Percentiles rank a stretch among this genome's conserved stretches.
Conservation (phyloP, 1,139 yeast species). For the Scheffersomyces stambukii region DNA sequence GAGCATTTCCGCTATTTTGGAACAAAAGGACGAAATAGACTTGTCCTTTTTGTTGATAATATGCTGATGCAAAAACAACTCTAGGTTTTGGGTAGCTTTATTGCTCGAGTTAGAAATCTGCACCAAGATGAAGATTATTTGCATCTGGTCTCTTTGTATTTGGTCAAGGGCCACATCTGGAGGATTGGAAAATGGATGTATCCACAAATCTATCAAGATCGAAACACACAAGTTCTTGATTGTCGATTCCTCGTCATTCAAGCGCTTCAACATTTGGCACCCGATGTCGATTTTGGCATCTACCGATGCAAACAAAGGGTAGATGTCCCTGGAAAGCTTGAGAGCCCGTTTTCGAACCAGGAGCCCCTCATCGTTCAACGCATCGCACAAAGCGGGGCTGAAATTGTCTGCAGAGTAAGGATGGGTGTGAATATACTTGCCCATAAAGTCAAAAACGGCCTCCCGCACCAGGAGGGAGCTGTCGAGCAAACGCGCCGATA, state of each 20-base stretch:
- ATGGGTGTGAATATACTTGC: slow-evolving; percentile 42
- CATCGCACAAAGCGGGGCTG: slow-evolving; percentile 45
- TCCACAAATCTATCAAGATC: slow-evolving; percentile 44
- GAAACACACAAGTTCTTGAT: slow-evolving; percentile 44
- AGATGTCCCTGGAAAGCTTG: slow-evolving; percentile 48
- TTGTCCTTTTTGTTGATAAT: slow-evolving; percentile 25
- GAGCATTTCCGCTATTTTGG: slow-evolving; percentile 2
- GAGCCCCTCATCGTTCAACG: slow-evolving; percentile 57
- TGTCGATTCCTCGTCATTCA: slow-evolving; percentile 69
- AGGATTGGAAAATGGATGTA: slow-evolving; percentile 12
- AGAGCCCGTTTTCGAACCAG: slow-evolving; percentile 64
- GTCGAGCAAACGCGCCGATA: slow-evolving; percentile 52
- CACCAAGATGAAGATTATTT: no score
- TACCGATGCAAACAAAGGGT: slow-evolving; percentile 24
- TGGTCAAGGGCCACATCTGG: not conserved
- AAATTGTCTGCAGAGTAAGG: slow-evolving; percentile 46
- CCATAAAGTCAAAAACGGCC: slow-evolving; percentile 66
- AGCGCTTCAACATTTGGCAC: slow-evolving; percentile 46
- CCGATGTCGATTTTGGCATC: slow-evolving; percentile 41
- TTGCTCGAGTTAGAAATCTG: slow-evolving; percentile 30
- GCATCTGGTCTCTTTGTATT: no score
- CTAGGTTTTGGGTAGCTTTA: slow-evolving; percentile 33
- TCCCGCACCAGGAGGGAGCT: slow-evolving; percentile 70
- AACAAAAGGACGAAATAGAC: not conserved
- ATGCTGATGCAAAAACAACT: slow-evolving; percentile 25